Evolutionary conservation across 495 filamentous ascomycete genomes (phyloP).

Genomic region (Penicillium turbatum): DNA sequence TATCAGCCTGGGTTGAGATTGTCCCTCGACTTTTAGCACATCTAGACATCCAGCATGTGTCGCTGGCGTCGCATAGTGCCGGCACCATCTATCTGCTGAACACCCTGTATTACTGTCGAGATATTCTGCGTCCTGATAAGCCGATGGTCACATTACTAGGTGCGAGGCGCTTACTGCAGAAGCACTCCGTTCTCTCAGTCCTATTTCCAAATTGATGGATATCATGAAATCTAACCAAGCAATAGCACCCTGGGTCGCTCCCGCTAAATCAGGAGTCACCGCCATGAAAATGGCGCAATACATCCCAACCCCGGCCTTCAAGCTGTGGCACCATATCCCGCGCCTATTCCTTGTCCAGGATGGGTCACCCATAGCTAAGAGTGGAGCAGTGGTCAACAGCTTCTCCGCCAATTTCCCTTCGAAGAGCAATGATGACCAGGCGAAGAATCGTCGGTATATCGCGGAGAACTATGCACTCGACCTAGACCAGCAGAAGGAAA

Average conservation of each 20-base stretch:
- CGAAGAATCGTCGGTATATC: slow-evolving; percentile 15
- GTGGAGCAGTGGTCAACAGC: slow-evolving; percentile 15
- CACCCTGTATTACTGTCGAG: slow-evolving; percentile 33
- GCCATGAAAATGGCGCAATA: slow-evolving; percentile 25
- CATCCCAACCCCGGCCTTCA: slow-evolving; percentile 25
- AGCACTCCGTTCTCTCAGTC: too few species aligned
- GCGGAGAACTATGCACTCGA: slow-evolving; percentile 21
- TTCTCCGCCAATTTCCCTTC: slow-evolving; percentile 3
- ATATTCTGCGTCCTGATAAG: slow-evolving; percentile 34
- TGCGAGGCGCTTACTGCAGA: slow-evolving; percentile 7
- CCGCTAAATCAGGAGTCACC: slow-evolving; percentile 32
- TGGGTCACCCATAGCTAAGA: slow-evolving; percentile 18
- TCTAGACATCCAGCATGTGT: slow-evolving; percentile 38
- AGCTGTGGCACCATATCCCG: slow-evolving; percentile 32
- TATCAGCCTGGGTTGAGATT: slow-evolving; percentile 40
- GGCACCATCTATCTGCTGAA: slow-evolving; percentile 48
- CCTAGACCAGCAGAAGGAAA: slow-evolving; percentile 17
- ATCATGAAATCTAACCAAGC: slow-evolving; percentile 1
- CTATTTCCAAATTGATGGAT: not conserved
- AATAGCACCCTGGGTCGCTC: slow-evolving; percentile 46
- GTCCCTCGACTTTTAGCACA: slow-evolving; percentile 39
- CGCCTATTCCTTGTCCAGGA: slow-evolving; percentile 31
- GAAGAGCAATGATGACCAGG: not conserved
- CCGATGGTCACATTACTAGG: slow-evolving; percentile 36
- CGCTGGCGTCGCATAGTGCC: slow-evolving; percentile 39